Evolutionary conservation across 805 yeast species (phyloP), one percentile per base, ranked within the genome.

Genomic region (Ogataea salicorniae): DNA sequence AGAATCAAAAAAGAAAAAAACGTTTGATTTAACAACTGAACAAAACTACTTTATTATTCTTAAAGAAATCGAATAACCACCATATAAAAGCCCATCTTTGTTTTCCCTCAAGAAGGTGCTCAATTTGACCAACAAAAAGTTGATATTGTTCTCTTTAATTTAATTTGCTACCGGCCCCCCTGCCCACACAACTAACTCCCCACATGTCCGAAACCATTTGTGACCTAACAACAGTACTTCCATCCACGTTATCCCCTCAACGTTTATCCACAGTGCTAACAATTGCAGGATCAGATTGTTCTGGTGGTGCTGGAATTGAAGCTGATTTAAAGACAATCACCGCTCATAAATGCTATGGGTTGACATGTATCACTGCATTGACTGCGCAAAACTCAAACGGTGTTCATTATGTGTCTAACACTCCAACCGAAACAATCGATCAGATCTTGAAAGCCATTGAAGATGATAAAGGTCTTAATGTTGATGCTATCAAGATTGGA

Each of bases 291-390:
- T 83, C 92, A 0, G 97, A 89, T 62, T 78, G 83, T 38, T 84
- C 94, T 3, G 97, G 96, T 3, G 96, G 96, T 7, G 96, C 97
- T 1, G 97, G 97, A 3, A 82, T 89, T 41, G 96, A 89, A 63
- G 96, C 96, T 0, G 97, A 89, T 63, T 61, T 89, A 38, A 89
- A 89, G 66, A 81, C 96, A 1, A 77, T 89, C 46, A 74, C 86
- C 2, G 87, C 84, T 1, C 88, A 86, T 59, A 77, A 79, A n/a
- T 88, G 88, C 41, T 89, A 83, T 60, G 96, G 85, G 0, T 66
- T 84, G 64, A 85, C 94, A 0, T 82, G 89, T 57, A 80, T 87
- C 39, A 76, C 90, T 3, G 92, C 90, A 0, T 64, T 90, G 52
- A 88, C 95, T 0, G 89, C 91, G 3, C 96, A 90, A 61, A 87